Evolutionary conservation across 768 basidiomycete genomes (phyloP), one percentile per base, ranked within the genome.

Genomic region (Chalciporus piperatus): DNA sequence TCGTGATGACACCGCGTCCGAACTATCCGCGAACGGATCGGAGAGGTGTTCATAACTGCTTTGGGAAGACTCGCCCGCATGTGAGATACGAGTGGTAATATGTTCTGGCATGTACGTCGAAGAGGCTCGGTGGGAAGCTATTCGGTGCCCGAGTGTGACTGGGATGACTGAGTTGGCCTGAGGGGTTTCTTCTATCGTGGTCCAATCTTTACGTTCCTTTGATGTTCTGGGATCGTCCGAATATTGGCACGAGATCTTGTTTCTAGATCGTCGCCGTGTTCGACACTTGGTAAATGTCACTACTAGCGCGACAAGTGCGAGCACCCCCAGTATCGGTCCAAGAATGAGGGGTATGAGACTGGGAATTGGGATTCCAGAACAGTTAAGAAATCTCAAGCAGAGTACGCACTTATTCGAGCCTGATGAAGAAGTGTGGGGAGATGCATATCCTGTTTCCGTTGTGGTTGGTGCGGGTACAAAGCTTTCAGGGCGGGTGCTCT

Each of bases 21-120:
- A 43, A 30, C 43, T 41, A 41, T 61, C 50, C 33, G 44, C 47
- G 49, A 65, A 65, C 39, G 54, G 59, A 54, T 61, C 30, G 38
- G 54, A 60, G n/a, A 25, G 33, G 35, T 38, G 48, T 32, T 32
- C 42, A 5, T 48, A 16, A 14, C 55, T 59, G 20, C 38, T 57
- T 27, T 56, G 45, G 43, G 48, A 47, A 20, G 50, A 59, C 42
- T 56, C 41, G 22, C 48, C 56, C 39, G 40, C 22, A 23, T 32
- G 40, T 8, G 50, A 53, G 35, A 41, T n/a, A 22, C 3, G 42
- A 7, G 23, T 27, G 25, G 45, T 22, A n/a, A 40, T 11, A 16
- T 47, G 45, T 27, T 45, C 41, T 5, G 39, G 38, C 11, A 17
- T 22, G 42, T 28, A 23, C 16, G 37, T 35, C 25, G 43, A 45